Conservation (phyloP, 2,329 filamentous ascomycete genomes). For the Venturia effusa region DNA sequence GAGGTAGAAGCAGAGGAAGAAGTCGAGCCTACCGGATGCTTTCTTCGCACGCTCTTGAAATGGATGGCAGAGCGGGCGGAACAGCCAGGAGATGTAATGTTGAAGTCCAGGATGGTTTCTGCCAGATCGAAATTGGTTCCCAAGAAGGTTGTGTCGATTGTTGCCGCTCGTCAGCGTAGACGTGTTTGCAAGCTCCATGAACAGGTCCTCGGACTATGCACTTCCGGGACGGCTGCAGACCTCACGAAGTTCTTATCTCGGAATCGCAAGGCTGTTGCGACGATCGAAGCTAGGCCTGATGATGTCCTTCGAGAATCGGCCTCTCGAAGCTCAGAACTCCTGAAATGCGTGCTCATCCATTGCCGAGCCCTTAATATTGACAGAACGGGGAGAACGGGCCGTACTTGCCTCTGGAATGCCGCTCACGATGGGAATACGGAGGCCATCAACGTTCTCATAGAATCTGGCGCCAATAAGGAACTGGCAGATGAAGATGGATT, state of each 20-base stretch:
- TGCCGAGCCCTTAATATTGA: not conserved
- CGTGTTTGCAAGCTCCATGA: not conserved
- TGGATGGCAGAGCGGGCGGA: not conserved
- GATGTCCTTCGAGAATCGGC: not conserved
- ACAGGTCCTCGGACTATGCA: not conserved
- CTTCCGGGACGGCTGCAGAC: not conserved
- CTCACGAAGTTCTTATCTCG: not conserved
- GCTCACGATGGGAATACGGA: not conserved
- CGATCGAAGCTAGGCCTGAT: not conserved
- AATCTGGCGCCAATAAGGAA: not conserved
- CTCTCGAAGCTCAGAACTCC: not conserved
- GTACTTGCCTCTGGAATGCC: not conserved
- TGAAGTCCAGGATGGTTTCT: not conserved
- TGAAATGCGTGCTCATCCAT: not conserved
- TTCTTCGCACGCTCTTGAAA: not conserved
- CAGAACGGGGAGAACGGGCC: not conserved
- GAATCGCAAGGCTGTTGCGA: not conserved
- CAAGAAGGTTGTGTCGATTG: not conserved
- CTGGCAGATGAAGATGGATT: not conserved
- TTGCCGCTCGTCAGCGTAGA: not conserved
- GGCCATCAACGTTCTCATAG: not conserved
- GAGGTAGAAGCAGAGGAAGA: not conserved
- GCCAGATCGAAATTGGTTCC: not conserved
- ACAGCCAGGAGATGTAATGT: not conserved
- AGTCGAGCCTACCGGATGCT: not conserved